Conservation (phyloP, 805 yeast species). For the Hanseniaspora clermontiae region DNA sequence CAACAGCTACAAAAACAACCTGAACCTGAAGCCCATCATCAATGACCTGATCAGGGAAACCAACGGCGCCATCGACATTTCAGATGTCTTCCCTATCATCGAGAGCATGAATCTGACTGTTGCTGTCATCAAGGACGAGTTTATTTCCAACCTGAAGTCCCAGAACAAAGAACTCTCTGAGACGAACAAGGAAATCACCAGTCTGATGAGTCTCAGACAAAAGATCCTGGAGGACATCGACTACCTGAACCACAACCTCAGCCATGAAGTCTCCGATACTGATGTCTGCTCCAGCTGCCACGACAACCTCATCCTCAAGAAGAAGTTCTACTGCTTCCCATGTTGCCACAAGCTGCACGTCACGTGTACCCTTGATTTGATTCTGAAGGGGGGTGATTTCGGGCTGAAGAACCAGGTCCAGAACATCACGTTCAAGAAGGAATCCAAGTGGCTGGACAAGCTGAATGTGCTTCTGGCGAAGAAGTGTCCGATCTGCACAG, state of each 20-base stretch:
- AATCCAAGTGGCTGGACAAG: conserved; percentile 18
- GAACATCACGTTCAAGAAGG: conserved; percentile 32
- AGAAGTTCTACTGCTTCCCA: conserved; percentile 71
- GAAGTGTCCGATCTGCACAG: conserved; percentile 70
- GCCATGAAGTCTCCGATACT: conserved; percentile 69
- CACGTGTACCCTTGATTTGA: conserved; percentile 63
- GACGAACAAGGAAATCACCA: conserved; percentile 62
- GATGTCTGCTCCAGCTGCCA: conserved; percentile 53
- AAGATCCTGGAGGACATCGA: conserved; percentile 50
- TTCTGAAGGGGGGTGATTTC: conserved; percentile 53
- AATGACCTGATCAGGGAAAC: conserved; percentile 32
- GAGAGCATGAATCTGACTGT: conserved; percentile 66
- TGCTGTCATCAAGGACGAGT: conserved; percentile 71
- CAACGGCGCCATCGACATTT: conserved; percentile 47
- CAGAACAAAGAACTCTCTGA: conserved; percentile 55
- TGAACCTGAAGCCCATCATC: conserved; percentile 25
- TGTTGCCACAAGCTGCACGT: conserved; percentile 84
- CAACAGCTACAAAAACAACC: conserved; percentile 14
- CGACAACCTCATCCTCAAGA: conserved; percentile 50
- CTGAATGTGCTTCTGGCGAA: conserved; percentile 48
- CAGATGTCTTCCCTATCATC: conserved; percentile 70
- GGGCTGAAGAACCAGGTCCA: conserved; percentile 51
- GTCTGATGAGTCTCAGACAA: conserved; percentile 49
- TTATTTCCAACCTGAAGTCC: conserved; percentile 63
- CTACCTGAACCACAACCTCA: conserved; percentile 41